Conservation (phyloP, 2,329 filamentous ascomycete species). For the Orbilia javanica region DNA sequence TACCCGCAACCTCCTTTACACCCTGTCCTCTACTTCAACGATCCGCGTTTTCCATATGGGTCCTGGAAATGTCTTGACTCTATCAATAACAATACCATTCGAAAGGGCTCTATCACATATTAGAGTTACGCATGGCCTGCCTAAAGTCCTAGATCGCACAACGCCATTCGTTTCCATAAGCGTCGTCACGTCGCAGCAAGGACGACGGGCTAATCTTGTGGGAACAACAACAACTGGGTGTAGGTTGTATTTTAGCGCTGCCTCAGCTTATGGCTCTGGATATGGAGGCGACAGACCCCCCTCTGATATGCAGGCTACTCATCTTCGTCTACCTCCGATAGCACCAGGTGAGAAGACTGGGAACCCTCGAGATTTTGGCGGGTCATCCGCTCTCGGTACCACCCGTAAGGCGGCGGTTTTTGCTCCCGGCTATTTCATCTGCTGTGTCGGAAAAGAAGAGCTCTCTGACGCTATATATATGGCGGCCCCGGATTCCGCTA, state of each 20-base stretch:
- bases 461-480: slow-evolving; percentile 78
- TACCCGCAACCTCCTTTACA: slow-evolving; percentile 87
- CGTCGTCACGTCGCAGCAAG: slow-evolving; percentile 82
- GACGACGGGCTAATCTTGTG: slow-evolving; percentile 86
- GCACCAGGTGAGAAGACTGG: slow-evolving; percentile 64
- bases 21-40: slow-evolving; percentile 86
- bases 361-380: slow-evolving; percentile 61
- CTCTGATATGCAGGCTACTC: slow-evolving; percentile 97
- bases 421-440: slow-evolving; percentile 90
- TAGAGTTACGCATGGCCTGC: slow-evolving; percentile 84
- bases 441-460: slow-evolving; percentile 74
- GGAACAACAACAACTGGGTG: slow-evolving; percentile 91
- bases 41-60: slow-evolving; percentile 94
- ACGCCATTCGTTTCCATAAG: slow-evolving; percentile 86
- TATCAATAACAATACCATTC: slow-evolving; percentile 71
- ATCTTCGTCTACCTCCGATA: slow-evolving; percentile 89
- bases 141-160: slow-evolving; percentile 76
- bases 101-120: slow-evolving; percentile 75
- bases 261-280: slow-evolving; percentile 61
- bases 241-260: slow-evolving; percentile 87
- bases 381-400: slow-evolving; percentile 62
- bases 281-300: slow-evolving; percentile 69
- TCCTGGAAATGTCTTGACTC: slow-evolving; percentile 68
- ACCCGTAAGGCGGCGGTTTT: slow-evolving; percentile 70
- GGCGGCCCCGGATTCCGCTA: slow-evolving; percentile 86